Conservation (phyloP, 768 basidiomycete genomes). For the Termitomyces bulborhizus region DNA sequence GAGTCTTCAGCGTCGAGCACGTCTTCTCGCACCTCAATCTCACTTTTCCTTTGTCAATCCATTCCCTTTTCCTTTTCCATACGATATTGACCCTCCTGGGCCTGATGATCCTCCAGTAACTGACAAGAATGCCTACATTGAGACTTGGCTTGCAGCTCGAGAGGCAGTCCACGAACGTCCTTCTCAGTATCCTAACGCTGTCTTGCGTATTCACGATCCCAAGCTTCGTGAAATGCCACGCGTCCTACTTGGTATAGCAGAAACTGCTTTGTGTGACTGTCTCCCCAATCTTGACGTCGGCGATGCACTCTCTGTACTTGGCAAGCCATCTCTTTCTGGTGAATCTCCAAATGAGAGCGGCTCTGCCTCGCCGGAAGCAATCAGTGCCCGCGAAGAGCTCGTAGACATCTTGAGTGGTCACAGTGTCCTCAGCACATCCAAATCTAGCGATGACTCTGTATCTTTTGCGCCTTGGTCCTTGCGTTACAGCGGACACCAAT, state of each 20-base stretch:
- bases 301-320: constrained; percentile 67
- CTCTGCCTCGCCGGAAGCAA: constrained; percentile 24
- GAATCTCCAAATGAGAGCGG: constrained; percentile 29
- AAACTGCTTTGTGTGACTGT: constrained; percentile 63
- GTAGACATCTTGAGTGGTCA: constrained; percentile 80
- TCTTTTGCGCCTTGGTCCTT: constrained; percentile 79
- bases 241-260: constrained; percentile 68
- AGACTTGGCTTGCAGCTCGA: constrained; percentile 65
- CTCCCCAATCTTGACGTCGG: constrained; percentile 85
- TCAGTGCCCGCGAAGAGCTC: constrained; percentile 58
- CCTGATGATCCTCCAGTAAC: constrained; percentile 28
- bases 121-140: constrained; percentile 62
- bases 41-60: constrained; percentile 86
- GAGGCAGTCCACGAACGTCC: constrained; percentile 44
- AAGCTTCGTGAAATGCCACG: constrained; percentile 45
- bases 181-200: constrained; percentile 12
- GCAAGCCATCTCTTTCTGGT: constrained; percentile 48
- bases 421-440: constrained; percentile 52
- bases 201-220: constrained; percentile 38
- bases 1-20: constrained; percentile 64
- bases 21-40: constrained; percentile 46
- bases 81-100: constrained; percentile 51
- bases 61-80: constrained; percentile 79
- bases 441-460: constrained; percentile 5
- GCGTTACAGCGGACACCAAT: constrained; percentile 89